phyloP scores from a whole-genome alignment of 441 rosid species.

The Macaranga tanarius region DNA sequence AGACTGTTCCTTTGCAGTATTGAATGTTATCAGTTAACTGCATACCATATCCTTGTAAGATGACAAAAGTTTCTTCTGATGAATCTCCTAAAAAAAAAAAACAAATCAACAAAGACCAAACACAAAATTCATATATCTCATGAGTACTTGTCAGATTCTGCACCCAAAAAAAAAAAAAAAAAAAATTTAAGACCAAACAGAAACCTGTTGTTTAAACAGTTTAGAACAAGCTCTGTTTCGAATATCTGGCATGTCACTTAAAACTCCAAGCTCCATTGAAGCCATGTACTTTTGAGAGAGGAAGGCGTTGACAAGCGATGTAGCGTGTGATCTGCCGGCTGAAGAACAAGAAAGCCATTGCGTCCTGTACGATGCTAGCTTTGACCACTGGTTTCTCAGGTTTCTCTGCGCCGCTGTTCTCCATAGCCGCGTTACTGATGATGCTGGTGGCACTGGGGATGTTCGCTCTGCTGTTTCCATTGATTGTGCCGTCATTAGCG shows the following conservation, averaged over 20 bases:
- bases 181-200: neutral
- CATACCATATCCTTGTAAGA: constrained; percentile 77
- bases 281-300: constrained; percentile 72
- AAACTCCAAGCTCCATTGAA: constrained; percentile 69
- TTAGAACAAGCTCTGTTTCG: constrained; percentile 64
- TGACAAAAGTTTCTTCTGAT: constrained; percentile 49
- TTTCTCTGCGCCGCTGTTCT: constrained; percentile 83
- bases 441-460: constrained; percentile 32
- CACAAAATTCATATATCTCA: too few relatives aligned
- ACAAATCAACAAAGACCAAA: neutral
- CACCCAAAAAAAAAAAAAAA: neutral
- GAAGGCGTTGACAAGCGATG: constrained; percentile 65
- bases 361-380: constrained; percentile 46
- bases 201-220: constrained; percentile 66
- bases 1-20: neutral
- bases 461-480: constrained; percentile 34
- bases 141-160: too few relatives aligned
- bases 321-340: constrained; percentile 61
- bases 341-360: constrained; percentile 63
- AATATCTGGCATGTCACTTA: constrained; percentile 63
- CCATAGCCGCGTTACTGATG: constrained; percentile 67
- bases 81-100: constrained; percentile 44
- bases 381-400: constrained; percentile 87
- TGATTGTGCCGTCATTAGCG: neutral
- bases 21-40: too few relatives aligned